Base-by-base conservation (phyloP, 805 yeast species). In the Barnettozyma botsteinii region DNA sequence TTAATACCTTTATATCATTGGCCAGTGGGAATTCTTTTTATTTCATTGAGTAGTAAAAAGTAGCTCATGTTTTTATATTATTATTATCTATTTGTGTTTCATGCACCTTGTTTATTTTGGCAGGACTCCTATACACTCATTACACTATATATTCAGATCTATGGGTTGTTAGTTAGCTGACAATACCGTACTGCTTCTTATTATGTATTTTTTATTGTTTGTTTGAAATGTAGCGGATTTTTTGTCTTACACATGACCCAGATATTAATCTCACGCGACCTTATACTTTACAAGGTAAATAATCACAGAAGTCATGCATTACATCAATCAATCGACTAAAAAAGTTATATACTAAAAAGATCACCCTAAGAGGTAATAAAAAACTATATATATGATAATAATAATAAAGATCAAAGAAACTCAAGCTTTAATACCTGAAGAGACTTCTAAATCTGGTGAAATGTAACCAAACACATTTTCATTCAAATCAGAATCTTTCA, bases 391-490 rank as follows among this genome's bases (percentile, higher is more conserved):
- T 29, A 23, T 18, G n/a, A 23, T 33, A 7, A n/a, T n/a, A n/a
- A n/a, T n/a, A 14, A 19, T 30, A n/a, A 5, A 18, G 9, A 14
- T 5, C n/a, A 10, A 24, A 24, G 12, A 24, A 4, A n/a, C 20
- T n/a, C 7, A 32, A 6, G 18, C 23, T 24, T 52, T 53, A 36
- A 65, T 47, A 59, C 94, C 94, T 32, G 88, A 81, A 39, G 86
- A 78, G 36, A 80, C 83, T 48, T 76, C 88, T 49, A 80, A 62
- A 44, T 81, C 79, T 36, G 69, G 66, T 54, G 82, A 69, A 25
- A 71, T 67, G 13, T 89, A 86, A 41, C 81, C 74, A 41, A 69
- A 49, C 20, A 82, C 87, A 50, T 83, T 84, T 35, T 76, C 63
- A 58, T 84, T 78, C 65, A 85, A 69, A 56, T 79, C 83, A 6